Evolutionary conservation across 139 green algal species (phyloP).

Genomic region (Axilococcus clingmanii): DNA sequence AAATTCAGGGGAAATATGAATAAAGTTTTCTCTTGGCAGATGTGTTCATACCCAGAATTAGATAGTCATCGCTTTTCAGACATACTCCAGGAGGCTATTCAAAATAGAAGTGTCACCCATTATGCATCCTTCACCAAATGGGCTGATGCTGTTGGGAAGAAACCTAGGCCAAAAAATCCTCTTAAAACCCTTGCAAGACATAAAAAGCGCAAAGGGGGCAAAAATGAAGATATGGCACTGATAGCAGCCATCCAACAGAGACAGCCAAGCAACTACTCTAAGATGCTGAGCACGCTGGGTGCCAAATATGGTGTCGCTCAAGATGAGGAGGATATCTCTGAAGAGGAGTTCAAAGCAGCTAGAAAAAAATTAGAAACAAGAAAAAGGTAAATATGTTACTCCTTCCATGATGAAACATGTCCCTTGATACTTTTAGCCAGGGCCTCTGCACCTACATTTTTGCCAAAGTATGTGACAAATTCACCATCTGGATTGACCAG

Average conservation of each 20-base stretch:
- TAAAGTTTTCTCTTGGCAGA: slow-evolving; percentile 69
- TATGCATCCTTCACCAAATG: slow-evolving; percentile 39
- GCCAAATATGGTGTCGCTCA: slow-evolving; percentile 25
- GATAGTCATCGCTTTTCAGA: slow-evolving; percentile 81
- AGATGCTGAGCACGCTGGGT: slow-evolving; percentile 27
- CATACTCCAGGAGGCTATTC: slow-evolving; percentile 55
- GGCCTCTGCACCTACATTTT: slow-evolving; percentile 7
- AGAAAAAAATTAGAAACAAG: slow-evolving; percentile 5
- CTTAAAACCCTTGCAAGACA: background rate
- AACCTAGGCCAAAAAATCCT: slow-evolving; percentile 21
- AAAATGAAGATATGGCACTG: slow-evolving; percentile 9
- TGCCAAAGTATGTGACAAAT: slow-evolving; percentile 88
- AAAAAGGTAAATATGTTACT: background rate
- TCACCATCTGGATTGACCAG: slow-evolving; percentile 77
- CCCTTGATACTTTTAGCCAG: slow-evolving; percentile 5
- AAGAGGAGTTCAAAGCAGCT: slow-evolving; percentile 41
- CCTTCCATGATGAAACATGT: slow-evolving; percentile 2
- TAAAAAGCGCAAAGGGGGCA: background rate
- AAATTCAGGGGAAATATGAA: slow-evolving; percentile 74
- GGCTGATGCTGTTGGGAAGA: slow-evolving; percentile 26
- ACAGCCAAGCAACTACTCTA: slow-evolving; percentile 11
- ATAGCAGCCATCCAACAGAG: slow-evolving; percentile 18
- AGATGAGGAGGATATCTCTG: slow-evolving; percentile 9
- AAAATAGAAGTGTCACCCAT: slow-evolving; percentile 15
- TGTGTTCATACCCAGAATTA: slow-evolving; percentile 57